Evolutionary conservation across 176 grass and related monocot species (phyloP), one percentile per base, ranked within the genome.

Genomic region (Triticum monococcum): DNA sequence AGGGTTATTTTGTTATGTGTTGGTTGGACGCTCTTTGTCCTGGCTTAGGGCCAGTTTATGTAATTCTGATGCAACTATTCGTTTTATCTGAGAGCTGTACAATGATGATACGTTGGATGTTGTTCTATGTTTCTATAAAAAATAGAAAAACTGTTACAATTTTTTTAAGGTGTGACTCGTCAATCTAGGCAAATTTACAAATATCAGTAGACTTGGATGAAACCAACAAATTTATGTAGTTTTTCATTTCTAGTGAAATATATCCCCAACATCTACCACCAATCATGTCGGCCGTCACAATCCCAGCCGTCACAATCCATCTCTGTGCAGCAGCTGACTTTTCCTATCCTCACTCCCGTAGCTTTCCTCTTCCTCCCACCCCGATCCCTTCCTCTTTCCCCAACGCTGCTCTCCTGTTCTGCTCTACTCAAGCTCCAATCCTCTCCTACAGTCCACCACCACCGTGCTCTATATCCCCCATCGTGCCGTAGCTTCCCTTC

Each of bases 281-380:
- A 77, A 56, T 56, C 74, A 77, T 77, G 46, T 28, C 74, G 52
- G 46, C 74, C 46, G 12, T n/a, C 22, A 32, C 74, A 28, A 77
- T 77, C 48, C 22, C 17, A 77, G 0, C 74, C 74, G 28, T 77
- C 74, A 22, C 4, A 5, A 50, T 7, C 46, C 74, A 56, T 77
- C 74, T 77, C 74, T 22, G 25, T 17, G 25, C 46, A 12, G 74
- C 46, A 76, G 73, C 28, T 56, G 45, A 77, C 74, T 77, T 77
- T 57, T 77, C 74, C 74, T 56, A 17, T 77, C 74, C 26, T 56
- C 74, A 77, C 74, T 76, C 73, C 74, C 74, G 74, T 54, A 52
- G 26, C 46, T 77, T 77, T 77, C 26, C 74, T 32, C 74, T 77
- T 77, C 46, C 45, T 64, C 62, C 25, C 25, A 13, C 71, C 72